These are phyloP conservation scores for Fonsecaea multimorphosa DNA, from an alignment of 2,329 filamentous ascomycete genomes.

Conservation along the genomic window DNA sequence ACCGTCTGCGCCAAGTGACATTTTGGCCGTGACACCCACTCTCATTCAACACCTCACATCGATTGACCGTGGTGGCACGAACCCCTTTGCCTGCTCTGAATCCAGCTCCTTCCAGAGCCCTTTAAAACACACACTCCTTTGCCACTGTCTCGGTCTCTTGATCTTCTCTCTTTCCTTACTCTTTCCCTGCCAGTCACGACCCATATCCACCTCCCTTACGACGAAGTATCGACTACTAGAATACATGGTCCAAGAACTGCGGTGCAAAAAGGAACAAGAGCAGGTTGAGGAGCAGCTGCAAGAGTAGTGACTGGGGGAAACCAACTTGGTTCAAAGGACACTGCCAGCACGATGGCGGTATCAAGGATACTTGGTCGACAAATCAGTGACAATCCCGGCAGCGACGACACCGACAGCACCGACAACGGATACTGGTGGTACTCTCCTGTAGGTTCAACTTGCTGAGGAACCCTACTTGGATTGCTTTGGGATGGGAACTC, in stretches of 20 bases:
- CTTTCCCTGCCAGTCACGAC: not conserved
- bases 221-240: not conserved
- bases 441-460: slow-evolving; percentile 27
- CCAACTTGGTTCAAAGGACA: not conserved
- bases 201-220: not conserved
- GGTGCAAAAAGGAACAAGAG: not conserved
- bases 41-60: not conserved
- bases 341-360: slow-evolving; percentile 16
- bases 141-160: not conserved
- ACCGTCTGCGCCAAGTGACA: not conserved
- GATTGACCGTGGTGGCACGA: not conserved
- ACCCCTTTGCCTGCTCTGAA: not conserved
- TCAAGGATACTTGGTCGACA: slow-evolving; percentile 22
- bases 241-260: not conserved
- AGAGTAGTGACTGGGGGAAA: not conserved
- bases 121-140: not conserved
- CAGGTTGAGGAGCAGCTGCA: not conserved
- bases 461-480: not conserved
- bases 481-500: not conserved
- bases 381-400: not conserved
- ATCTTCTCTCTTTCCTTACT: not conserved
- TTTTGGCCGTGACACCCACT: not conserved
- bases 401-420: not conserved
- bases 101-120: not conserved
- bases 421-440: slow-evolving; percentile 35